Base-by-base conservation (phyloP, 345 rosid genomes). In the Salix udensis region DNA sequence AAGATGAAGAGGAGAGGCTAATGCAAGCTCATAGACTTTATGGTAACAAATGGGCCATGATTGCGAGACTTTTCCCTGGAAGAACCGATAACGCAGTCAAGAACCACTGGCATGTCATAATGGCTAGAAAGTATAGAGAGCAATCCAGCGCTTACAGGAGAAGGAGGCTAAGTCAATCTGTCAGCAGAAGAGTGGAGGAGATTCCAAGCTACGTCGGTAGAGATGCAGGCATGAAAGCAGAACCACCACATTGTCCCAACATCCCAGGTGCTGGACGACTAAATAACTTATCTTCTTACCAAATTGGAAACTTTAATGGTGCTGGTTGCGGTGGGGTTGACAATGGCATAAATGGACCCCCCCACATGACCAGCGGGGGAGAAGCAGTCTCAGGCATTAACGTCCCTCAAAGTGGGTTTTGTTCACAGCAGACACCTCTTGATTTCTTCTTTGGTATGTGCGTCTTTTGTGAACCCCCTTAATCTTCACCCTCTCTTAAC, bases 21-120 rank as follows among this genome's bases (percentile, higher is more conserved):
- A 86, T 96, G 92, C 96, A 91, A 82, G 96, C 97, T 60, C 98
- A 96, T 80, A 89, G 98, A 73, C 84, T 93, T 48, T 93, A 96
- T 79, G 99, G 97, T 5, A 96, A 93, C 92, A 93, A 93, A 82
- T 96, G 99, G 99, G 98, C 99, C 65, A 90, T 96, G 97, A 96
- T 96, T 68, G 97, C 99, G 0, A 86, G 97, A 88, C 88, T 96
- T 14, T 96, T 96, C 74, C 98, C 99, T 24, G 99, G 99, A 30
- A 89, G 99, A 77, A 96, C 99, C n/a, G 99, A 96, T 84, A 96
- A 96, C 74, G 93, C 98, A 39, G 97, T 96, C 37, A 96, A 96
- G 93, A 96, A 96, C 71, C 98, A 96, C 82, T 96, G 98, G 98
- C 99, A 96, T 87, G 99, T 96, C 18, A 83, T 96, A 13, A 96